Evolutionary conservation across 495 filamentous ascomycete genomes (phyloP).

Genomic region (Tuber microsphaerosporum): DNA sequence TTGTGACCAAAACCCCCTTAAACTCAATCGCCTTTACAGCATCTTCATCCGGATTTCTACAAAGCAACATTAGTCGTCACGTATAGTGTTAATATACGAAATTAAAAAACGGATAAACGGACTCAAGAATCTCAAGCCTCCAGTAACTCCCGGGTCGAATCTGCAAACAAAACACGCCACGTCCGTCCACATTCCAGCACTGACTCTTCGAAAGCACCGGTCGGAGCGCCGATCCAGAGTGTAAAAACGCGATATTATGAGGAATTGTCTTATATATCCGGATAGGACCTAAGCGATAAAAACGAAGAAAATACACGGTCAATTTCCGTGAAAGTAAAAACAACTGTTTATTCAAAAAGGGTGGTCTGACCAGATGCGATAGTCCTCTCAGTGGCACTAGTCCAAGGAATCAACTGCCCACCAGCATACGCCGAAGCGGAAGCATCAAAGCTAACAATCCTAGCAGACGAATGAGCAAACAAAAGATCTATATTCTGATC

Average conservation of each 20-base stretch:
- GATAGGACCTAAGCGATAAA: constrained; percentile 29
- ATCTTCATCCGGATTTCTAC: constrained; percentile 11
- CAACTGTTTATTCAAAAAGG: not conserved
- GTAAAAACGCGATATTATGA: constrained; percentile 39
- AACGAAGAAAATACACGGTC: not conserved
- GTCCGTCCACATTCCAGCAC: constrained; percentile 41
- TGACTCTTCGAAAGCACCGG: constrained; percentile 38
- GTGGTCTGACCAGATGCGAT: constrained; percentile 34
- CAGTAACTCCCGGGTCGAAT: constrained; percentile 39
- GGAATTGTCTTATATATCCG: constrained; percentile 41
- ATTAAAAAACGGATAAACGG: constrained; percentile 9
- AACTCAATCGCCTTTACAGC: constrained; percentile 36
- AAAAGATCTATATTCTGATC: constrained; percentile 37
- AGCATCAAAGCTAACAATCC: constrained; percentile 35
- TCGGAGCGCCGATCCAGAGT: constrained; percentile 36
- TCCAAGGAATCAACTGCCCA: constrained; percentile 35
- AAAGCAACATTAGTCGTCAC: constrained; percentile 15
- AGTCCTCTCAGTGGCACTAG: constrained; percentile 35
- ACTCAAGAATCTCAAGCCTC: constrained; percentile 42
- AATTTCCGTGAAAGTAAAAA: not conserved
- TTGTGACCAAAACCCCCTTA: constrained; percentile 27
- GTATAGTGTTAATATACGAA: constrained; percentile 9
- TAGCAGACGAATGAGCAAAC: constrained; percentile 36
- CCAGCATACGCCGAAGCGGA: constrained; percentile 4
- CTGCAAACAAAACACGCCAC: constrained; percentile 35